Base-by-base conservation (phyloP, 2,329 filamentous ascomycete genomes). In the Colletotrichum orbiculare region DNA sequence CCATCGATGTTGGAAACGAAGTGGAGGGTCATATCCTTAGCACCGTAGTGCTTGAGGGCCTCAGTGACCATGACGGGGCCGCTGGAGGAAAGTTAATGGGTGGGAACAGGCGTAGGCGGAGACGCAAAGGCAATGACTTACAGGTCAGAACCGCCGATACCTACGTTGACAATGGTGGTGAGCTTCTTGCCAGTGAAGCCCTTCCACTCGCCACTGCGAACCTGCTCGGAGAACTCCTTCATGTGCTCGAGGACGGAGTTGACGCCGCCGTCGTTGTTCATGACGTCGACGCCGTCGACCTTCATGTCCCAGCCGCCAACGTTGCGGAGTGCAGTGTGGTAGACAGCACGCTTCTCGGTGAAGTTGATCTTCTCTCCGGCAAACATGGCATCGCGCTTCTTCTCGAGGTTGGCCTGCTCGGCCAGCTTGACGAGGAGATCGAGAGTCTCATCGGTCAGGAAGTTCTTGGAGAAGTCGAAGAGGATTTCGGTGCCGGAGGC, bases 1-100 rank as follows among this genome's bases (percentile, higher is more conserved):
- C 96, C 96, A 77, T 99, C 96, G 76, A 99, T 98, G 87, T 99
- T 99, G 83, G 95, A 98, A 72, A 99, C 96, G 74, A 99, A 99
- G 87, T 98, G 95, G 49, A 98, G 87, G 69, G 90, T 97, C 83
- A 94, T 87, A 80, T 91, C 90, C 67, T 89, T 87, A 77, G 93
- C 90, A 53, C 93, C 92, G 79, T 99, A 99, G 76, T 94, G 87
- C 87, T 97, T 98, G 73, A 99, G 88, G 49, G 96, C 94, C 82
- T 99, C 96, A 45, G 94, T 96, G 72, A 99, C 96, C 96, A 99
- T 99, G 78, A 99, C 96, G 39, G 96, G 96, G 66, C 96, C 96
- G 71, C 94, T 96, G 71, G 48, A 49, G 37, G 49, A 17, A 53
- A 47, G 66, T 73, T 59, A 72, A 68, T 33, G 17, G 8, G 33